Percentiles rank a stretch among this genome's conserved stretches.
Conservation (phyloP, 2,329 filamentous ascomycete genomes). For the Diplodia scrobiculata region DNA sequence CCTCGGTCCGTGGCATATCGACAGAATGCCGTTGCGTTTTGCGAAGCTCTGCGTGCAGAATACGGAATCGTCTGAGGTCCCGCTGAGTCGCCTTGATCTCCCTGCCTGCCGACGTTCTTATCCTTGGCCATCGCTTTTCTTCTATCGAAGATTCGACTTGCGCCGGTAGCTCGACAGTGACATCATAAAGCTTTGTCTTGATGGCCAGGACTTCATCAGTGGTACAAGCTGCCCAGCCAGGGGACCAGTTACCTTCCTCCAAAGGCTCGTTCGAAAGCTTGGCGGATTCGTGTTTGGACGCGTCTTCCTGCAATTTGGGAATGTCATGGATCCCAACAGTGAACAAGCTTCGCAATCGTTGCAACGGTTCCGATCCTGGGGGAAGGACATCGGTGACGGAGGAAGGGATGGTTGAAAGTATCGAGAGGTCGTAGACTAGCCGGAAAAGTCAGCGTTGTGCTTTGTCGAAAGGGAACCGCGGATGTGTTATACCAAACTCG, state of each 20-base stretch:
- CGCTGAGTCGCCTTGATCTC: conserved; percentile 84
- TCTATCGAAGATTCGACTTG: conserved; percentile 11
- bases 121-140: conserved; percentile 69
- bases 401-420: conserved; percentile 83
- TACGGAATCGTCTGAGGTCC: conserved; percentile 72
- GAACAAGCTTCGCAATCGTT: conserved; percentile 78
- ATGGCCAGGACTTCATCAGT: conserved; percentile 89
- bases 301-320: conserved; percentile 67
- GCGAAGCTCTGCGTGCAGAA: conserved; percentile 43
- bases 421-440: conserved; percentile 90
- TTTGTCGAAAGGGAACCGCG: too few relatives aligned
- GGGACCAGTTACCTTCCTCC: conserved; percentile 48
- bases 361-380: conserved; percentile 60
- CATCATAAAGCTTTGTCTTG: conserved; percentile 85
- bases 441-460: neutral
- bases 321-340: conserved; percentile 93
- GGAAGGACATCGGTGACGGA: conserved; percentile 71
- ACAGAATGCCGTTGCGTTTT: conserved; percentile 38
- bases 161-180: conserved; percentile 72
- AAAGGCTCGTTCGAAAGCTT: conserved; percentile 39
- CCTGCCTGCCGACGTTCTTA: conserved; percentile 65
- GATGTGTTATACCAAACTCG: conserved; percentile 71
- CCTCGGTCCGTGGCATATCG: conserved; percentile 34
- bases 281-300: conserved; percentile 44
- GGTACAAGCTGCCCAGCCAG: conserved; percentile 89